These are phyloP conservation scores for Yamagishiella unicocca DNA, from an alignment of 139 green algal genomes.

Conservation along the genomic window DNA sequence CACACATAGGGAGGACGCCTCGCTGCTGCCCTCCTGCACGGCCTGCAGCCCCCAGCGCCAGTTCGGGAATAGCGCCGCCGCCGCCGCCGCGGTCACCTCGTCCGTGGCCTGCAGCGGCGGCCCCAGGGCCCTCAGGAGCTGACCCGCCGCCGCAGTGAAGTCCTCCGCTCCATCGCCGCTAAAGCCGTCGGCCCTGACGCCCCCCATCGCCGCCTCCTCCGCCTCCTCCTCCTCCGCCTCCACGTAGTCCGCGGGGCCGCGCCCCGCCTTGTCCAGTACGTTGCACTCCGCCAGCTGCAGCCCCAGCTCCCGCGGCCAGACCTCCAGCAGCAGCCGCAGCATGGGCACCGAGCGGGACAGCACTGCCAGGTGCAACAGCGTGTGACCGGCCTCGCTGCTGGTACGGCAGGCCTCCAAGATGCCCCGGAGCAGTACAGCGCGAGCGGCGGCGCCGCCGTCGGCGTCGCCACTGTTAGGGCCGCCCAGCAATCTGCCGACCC, in stretches of 20 bases:
- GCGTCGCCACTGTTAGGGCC: not conserved
- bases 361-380: conserved; percentile 28
- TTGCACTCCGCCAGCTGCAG: not conserved
- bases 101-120: not conserved
- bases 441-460: not conserved
- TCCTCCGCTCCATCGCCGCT: not conserved
- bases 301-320: not conserved
- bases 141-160: not conserved
- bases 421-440: not conserved
- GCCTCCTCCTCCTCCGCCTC: not conserved
- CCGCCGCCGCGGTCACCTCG: not conserved
- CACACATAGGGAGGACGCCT: not conserved
- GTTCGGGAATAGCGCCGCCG: not conserved
- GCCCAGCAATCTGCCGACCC: not conserved
- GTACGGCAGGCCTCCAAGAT: not conserved
- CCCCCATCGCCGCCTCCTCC: not conserved
- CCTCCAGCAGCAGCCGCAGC: not conserved
- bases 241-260: not conserved
- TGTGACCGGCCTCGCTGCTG: conserved; percentile 4
- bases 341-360: conserved; percentile 6
- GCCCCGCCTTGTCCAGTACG: not conserved
- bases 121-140: not conserved
- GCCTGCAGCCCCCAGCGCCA: not conserved
- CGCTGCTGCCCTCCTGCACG: not conserved
- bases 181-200: not conserved